Evolutionary conservation across 2,329 filamentous ascomycete genomes (phyloP), one percentile per base, ranked within the genome.

Genomic region (Gnomoniopsis sp.): DNA sequence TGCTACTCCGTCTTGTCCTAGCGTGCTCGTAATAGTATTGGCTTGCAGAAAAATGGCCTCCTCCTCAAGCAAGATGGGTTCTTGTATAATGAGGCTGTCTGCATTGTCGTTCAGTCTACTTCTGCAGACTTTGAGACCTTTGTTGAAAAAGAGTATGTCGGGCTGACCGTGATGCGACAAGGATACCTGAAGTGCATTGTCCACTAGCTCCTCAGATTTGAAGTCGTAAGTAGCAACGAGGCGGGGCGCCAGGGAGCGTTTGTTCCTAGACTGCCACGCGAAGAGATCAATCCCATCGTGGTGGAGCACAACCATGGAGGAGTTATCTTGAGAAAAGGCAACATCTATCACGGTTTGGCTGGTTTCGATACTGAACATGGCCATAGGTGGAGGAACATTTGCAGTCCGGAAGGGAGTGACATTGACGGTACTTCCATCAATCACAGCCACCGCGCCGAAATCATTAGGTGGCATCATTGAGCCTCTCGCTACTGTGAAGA

Each of bases 341-440:
- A 95, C 85, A 73, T 97, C 92, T 19, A 90, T 75, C 2, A 86
- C 81, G 55, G 88, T 86, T 0, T 80, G 80, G 15, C 83, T 77
- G 30, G 89, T 73, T 14, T 76, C 67, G 19, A 97, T 67, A 58
- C 96, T 90, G 64, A 89, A 89, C 62, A 93, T 80, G 17, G 91
- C 86, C 92, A 98, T 97, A 1, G 95, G 95, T 30, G 95, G 95
- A 23, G 95, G 95, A 3, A 97, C 81, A 67, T 95, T 96, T 14
- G 91, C 89, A 52, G 88, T 82, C 62, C 90, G 83, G 64, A 99
- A 82, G 0, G 95, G 91, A 0, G 95, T 98, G 49, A 98, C 73
- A 70, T 96, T 96, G 59, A 98, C 74, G 3, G 70, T 84, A 50
- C 76, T 83, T 17, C 95, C 95, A 71, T 98, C 95, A 46, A 97